Evolutionary conservation across 257 asterid species (phyloP).

Genomic region (Ilex aquifolium): DNA sequence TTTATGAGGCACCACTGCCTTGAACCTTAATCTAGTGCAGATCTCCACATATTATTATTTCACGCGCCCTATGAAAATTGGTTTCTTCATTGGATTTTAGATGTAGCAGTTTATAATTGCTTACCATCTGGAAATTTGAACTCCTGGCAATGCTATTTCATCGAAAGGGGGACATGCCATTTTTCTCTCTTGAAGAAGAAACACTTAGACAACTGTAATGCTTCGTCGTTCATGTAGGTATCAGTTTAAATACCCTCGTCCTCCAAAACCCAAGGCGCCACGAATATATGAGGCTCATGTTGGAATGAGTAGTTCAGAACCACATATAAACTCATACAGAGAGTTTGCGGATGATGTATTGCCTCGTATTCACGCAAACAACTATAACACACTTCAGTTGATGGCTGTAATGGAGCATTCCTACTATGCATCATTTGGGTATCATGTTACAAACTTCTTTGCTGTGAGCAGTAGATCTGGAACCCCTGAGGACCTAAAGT

Average conservation of each 20-base stretch:
- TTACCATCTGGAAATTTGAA: too few relatives aligned
- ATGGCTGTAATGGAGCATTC: constrained; percentile 99
- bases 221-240: constrained; percentile 48
- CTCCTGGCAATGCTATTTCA: too few relatives aligned
- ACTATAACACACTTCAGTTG: constrained; percentile 86
- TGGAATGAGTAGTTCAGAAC: constrained; percentile 92
- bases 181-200: too few relatives aligned
- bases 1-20: too few relatives aligned
- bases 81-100: too few relatives aligned
- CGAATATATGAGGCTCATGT: constrained; percentile 97
- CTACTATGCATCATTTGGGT: constrained; percentile 90
- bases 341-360: constrained; percentile 82
- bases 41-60: too few relatives aligned
- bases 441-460: constrained; percentile 90
- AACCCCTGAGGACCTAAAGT: constrained; percentile 94
- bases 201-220: not conserved
- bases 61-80: too few relatives aligned
- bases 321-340: constrained; percentile 66
- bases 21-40: too few relatives aligned
- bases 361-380: constrained; percentile 81
- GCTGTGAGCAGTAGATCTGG: constrained; percentile 94
- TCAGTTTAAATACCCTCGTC: constrained; percentile 69
- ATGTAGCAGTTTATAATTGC: too few relatives aligned
- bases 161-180: too few relatives aligned
- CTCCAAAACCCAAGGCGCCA: constrained; percentile 74